phyloP scores from a whole-genome alignment of 106 monocot species.

The Platanthera zijinensis region DNA sequence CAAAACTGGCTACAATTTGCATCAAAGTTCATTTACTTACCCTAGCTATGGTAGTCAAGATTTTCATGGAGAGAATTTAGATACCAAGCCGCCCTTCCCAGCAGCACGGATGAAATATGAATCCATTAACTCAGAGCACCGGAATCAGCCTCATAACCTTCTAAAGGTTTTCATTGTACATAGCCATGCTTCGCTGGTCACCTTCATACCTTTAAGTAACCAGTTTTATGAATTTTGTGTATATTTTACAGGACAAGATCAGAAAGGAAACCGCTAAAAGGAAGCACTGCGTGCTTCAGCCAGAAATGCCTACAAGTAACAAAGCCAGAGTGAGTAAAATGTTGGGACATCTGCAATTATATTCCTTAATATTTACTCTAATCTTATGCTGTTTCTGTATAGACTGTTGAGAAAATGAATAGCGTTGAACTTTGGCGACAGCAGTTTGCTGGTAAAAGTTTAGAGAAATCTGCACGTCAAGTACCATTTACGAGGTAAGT shows the following conservation, averaged over 20 bases:
- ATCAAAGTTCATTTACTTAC: constrained; percentile 1
- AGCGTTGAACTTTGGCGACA: not conserved
- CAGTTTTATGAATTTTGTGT: not conserved
- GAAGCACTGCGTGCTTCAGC: not conserved
- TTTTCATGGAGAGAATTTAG: not conserved
- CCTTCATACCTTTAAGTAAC: not conserved
- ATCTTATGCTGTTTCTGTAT: not conserved
- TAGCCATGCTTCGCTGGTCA: not conserved
- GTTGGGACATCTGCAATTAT: not conserved
- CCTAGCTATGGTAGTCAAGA: not conserved
- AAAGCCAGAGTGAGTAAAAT: not conserved
- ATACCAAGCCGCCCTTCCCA: not conserved
- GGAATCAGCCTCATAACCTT: not conserved
- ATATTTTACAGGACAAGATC: not conserved
- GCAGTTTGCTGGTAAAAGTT: not conserved
- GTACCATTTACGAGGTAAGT: not conserved
- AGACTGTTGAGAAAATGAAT: not conserved
- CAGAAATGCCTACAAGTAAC: not conserved
- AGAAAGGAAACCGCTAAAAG: not conserved
- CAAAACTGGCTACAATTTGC: not conserved
- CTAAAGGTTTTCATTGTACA: constrained; percentile 1
- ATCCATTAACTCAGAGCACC: not conserved
- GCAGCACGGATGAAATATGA: not conserved
- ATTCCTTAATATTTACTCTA: not conserved
- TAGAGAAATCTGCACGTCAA: not conserved